phyloP scores from a whole-genome alignment of 371 early-diverging fungal genomes.

The Smittium culicis region DNA sequence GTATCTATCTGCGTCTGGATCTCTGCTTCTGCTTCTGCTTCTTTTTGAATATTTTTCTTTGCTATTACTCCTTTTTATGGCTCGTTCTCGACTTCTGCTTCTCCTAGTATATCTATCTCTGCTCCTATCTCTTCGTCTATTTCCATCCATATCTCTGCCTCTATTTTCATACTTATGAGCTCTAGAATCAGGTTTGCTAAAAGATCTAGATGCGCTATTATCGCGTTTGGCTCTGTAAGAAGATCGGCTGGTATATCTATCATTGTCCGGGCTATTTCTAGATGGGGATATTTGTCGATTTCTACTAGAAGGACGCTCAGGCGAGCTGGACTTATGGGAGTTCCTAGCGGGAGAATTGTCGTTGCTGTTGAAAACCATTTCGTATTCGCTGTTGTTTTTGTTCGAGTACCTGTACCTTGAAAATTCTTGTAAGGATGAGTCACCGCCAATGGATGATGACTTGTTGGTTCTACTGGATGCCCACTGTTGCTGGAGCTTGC shows the following conservation, averaged over 20 bases:
- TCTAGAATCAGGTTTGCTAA: background rate
- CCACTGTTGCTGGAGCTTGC: constrained; percentile 66
- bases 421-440: background rate
- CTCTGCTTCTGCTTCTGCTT: constrained; percentile 1
- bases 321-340: background rate
- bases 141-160: background rate
- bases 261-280: background rate
- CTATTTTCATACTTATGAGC: background rate
- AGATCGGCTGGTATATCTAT: no score
- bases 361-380: constrained; percentile 1
- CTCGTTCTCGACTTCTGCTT: background rate
- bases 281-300: background rate
- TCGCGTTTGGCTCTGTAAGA: no score
- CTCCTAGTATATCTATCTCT: background rate
- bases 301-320: background rate
- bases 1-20: background rate
- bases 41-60: background rate
- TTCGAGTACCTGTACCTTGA: background rate
- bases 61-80: background rate
- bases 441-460: constrained; percentile 5
- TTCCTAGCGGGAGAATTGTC: background rate
- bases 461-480: constrained; percentile 29
- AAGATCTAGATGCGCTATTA: background rate
- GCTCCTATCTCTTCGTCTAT: background rate
- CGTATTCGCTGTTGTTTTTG: background rate